phyloP scores from a whole-genome alignment of 1,284 basidiomycete genomes.

The Sutorius eximius region DNA sequence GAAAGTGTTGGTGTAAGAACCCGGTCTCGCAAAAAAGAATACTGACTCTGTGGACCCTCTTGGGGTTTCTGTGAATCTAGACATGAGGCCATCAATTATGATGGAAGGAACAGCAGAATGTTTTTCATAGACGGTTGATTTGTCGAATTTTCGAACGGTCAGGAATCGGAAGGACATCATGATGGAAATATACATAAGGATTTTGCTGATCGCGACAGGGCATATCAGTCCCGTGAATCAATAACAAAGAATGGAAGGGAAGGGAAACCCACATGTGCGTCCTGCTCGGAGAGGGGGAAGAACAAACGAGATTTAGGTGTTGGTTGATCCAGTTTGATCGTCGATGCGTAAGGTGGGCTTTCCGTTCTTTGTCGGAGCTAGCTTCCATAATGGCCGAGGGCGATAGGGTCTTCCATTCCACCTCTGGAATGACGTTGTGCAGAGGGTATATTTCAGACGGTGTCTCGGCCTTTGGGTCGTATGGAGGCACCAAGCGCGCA shows the following conservation, averaged over 20 bases:
- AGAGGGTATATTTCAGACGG: conserved; percentile 77
- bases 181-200: conserved; percentile 75
- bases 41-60: conserved; percentile 63
- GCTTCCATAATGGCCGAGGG: conserved; percentile 55
- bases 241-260: neutral
- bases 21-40: neutral
- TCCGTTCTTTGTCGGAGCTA: conserved; percentile 48
- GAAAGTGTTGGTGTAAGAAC: neutral
- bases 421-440: conserved; percentile 71
- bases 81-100: conserved; percentile 73
- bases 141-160: conserved; percentile 45
- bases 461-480: conserved; percentile 61
- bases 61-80: conserved; percentile 75
- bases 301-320: conserved; percentile 50
- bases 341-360: conserved; percentile 57
- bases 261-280: conserved; percentile 49
- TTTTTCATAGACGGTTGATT: conserved; percentile 53
- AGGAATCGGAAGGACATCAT: conserved; percentile 70
- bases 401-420: conserved; percentile 71
- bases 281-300: conserved; percentile 52
- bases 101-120: conserved; percentile 59
- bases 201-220: conserved; percentile 50
- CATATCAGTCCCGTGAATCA: neutral
- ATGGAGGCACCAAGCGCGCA: conserved; percentile 72
- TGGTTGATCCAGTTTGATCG: conserved; percentile 69